Evolutionary conservation across 169 alveolate genomes (phyloP).

Genomic region (Eimeria praecox): DNA sequence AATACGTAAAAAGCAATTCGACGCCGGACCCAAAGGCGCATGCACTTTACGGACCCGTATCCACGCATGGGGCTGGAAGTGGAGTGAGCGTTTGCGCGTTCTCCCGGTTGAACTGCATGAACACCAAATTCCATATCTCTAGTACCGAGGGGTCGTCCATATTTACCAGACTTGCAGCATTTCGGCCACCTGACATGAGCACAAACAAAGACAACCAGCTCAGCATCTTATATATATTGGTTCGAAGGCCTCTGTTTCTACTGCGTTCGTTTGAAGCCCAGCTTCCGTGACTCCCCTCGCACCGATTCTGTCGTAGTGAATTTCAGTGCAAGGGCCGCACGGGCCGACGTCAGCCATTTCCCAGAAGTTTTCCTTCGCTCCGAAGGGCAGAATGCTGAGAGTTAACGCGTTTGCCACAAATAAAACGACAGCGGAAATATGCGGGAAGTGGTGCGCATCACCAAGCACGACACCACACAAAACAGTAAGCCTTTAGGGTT

Average conservation of each 20-base stretch:
- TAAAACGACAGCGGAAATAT: neutral
- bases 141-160: conserved; percentile 96
- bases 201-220: neutral
- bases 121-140: conserved; percentile 97
- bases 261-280: neutral
- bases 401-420: conserved; percentile 19
- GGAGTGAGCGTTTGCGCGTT: conserved; percentile 91
- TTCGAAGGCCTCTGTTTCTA: neutral
- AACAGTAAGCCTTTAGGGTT: neutral
- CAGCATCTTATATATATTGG: neutral
- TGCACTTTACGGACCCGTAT: conserved; percentile 90
- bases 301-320: conserved; percentile 94
- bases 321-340: conserved; percentile 98
- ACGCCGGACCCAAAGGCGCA: neutral
- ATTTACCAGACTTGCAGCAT: conserved; percentile 94
- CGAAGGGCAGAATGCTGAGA: conserved; percentile 89
- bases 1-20: neutral
- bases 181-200: conserved; percentile 90
- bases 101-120: conserved; percentile 96
- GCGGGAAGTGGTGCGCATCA: neutral
- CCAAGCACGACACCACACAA: neutral
- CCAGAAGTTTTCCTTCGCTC: conserved; percentile 96
- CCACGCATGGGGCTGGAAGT: conserved; percentile 95
- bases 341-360: conserved; percentile 99
- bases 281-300: neutral